phyloP scores from a whole-genome alignment of 345 rosid species.

The Punica granatum region DNA sequence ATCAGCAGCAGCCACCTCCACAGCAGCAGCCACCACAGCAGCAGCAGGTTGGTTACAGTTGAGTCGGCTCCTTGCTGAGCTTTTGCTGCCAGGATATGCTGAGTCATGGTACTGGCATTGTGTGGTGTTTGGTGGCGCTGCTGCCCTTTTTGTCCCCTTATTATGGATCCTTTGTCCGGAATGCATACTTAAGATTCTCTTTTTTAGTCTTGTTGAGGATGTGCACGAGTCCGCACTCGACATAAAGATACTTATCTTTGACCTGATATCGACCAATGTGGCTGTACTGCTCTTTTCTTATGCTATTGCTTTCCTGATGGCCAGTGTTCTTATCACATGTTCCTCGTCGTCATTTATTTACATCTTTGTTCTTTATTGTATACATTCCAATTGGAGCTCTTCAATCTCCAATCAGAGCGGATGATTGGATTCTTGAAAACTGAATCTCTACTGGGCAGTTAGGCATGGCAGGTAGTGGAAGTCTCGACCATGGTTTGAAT shows the following conservation, averaged over 20 bases:
- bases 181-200: background rate
- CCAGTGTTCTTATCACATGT: background rate
- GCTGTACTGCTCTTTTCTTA: background rate
- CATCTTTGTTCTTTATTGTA: too few relatives aligned
- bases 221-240: background rate
- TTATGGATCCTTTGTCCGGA: background rate
- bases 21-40: conserved; percentile 43
- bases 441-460: too few relatives aligned
- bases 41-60: conserved; percentile 66
- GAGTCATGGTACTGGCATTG: background rate
- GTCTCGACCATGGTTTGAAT: too few relatives aligned
- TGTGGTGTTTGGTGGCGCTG: background rate
- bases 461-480: too few relatives aligned
- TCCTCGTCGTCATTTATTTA: too few relatives aligned
- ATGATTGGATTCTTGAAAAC: too few relatives aligned
- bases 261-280: background rate
- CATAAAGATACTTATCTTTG: background rate
- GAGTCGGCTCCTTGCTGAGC: conserved; percentile 5
- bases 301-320: background rate
- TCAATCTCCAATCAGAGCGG: too few relatives aligned
- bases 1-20: conserved; percentile 28
- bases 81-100: background rate
- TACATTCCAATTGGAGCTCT: too few relatives aligned
- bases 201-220: background rate
- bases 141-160: background rate